These are phyloP conservation scores for Diutina neorugosa DNA, from an alignment of 1,139 yeast genomes.

Conservation along the genomic window DNA sequence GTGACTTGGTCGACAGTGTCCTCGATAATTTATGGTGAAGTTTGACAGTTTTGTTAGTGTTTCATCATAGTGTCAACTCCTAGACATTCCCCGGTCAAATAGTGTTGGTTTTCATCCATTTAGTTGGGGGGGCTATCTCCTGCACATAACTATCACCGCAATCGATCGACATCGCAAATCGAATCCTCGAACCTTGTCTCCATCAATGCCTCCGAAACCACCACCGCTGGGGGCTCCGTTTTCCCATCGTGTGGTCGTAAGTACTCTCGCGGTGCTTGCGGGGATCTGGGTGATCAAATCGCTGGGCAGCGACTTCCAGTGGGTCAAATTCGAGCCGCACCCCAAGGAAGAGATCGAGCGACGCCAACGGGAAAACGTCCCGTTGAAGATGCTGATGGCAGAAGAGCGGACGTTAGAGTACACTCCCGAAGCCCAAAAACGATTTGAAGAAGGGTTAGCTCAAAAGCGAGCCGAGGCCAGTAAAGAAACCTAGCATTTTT, in stretches of 20 bases:
- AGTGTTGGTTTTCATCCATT: too few species aligned
- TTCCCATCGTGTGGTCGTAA: slow-evolving; percentile 22
- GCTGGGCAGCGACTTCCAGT: slow-evolving; percentile 29
- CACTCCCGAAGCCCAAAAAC: slow-evolving; percentile 32
- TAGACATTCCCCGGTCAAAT: too few species aligned
- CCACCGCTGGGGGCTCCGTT: slow-evolving; percentile 25
- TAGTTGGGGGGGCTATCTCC: too few species aligned
- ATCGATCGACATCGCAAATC: too few species aligned
- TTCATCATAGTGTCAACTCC: too few species aligned
- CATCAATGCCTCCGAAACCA: background rate
- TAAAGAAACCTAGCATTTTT: background rate
- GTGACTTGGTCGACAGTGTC: too few species aligned
- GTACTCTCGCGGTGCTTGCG: slow-evolving; percentile 22
- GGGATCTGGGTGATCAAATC: slow-evolving; percentile 24
- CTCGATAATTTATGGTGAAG: too few species aligned
- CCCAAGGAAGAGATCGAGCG: slow-evolving; percentile 28
- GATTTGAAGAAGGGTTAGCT: slow-evolving; percentile 11
- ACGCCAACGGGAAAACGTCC: slow-evolving; percentile 22
- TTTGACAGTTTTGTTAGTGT: too few species aligned
- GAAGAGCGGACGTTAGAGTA: slow-evolving; percentile 29
- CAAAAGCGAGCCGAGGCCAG: slow-evolving; percentile 13
- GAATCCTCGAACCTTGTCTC: too few species aligned
- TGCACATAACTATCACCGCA: too few species aligned
- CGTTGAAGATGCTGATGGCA: slow-evolving; percentile 19
- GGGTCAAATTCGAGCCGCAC: slow-evolving; percentile 27